These are phyloP conservation scores for Eudorina sp. DNA, from an alignment of 139 green algal genomes.

Conservation along the genomic window DNA sequence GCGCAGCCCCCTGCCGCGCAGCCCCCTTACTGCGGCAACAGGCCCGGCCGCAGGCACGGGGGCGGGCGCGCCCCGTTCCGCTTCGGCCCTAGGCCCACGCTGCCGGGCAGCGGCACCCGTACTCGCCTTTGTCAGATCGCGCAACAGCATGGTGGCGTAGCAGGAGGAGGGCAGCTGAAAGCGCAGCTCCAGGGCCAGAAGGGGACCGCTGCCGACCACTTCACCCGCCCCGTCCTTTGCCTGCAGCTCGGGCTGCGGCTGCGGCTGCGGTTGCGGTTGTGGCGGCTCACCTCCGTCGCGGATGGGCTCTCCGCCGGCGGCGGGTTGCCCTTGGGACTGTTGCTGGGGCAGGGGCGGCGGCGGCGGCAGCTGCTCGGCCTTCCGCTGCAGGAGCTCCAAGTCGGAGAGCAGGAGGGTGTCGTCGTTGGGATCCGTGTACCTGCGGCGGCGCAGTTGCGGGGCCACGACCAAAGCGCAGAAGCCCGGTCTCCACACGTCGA, in stretches of 20 bases:
- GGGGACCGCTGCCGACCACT: not conserved
- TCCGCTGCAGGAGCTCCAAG: constrained; percentile 53
- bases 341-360: no score
- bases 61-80: no score
- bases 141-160: constrained; percentile 96
- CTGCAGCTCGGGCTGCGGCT: not conserved
- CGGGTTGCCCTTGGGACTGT: no score
- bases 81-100: not conserved
- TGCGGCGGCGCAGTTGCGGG: not conserved
- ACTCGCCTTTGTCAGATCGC: constrained; percentile 81
- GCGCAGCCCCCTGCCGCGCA: not conserved
- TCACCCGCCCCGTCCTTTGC: not conserved
- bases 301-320: not conserved
- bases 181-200: constrained; percentile 75
- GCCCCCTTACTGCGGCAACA: no score
- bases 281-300: not conserved
- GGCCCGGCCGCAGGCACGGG: no score
- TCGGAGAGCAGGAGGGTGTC: constrained; percentile 72
- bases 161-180: constrained; percentile 87
- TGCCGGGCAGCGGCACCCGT: not conserved
- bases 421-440: constrained; percentile 74
- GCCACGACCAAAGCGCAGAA: not conserved
- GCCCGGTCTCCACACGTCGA: not conserved
- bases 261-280: not conserved
- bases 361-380: no score